A percentile compares a stretch with the other conserved stretches of the same genome.
phyloP scores from a whole-genome alignment of 306 rosid genomes.

The Corylus heterophylla region DNA sequence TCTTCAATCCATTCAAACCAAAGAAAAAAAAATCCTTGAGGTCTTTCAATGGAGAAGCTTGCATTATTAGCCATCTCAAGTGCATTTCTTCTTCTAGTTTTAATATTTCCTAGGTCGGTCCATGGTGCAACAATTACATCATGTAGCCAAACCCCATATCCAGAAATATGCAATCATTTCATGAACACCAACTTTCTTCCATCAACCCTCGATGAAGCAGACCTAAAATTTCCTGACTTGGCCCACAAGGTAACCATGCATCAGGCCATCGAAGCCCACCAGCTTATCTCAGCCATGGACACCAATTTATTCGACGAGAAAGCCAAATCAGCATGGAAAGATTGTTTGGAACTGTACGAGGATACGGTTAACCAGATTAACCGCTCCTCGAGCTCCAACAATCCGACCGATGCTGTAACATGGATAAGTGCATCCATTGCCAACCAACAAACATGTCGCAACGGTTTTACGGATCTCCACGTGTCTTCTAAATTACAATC shows the following conservation, averaged over 20 bases:
- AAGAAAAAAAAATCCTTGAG: too few species aligned
- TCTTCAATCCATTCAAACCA: too few species aligned
- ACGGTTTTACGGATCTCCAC: slow-evolving; percentile 61
- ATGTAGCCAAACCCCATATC: slow-evolving; percentile 79
- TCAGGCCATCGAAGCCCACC: slow-evolving; percentile 63
- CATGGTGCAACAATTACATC: slow-evolving; percentile 36
- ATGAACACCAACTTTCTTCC: slow-evolving; percentile 30
- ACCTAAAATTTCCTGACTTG: slow-evolving; percentile 42
- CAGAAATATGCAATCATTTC: slow-evolving; percentile 58
- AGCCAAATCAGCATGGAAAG: slow-evolving; percentile 62
- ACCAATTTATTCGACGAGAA: slow-evolving; percentile 31
- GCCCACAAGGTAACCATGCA: slow-evolving; percentile 53
- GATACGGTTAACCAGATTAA: slow-evolving; percentile 63
- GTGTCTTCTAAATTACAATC: slow-evolving; percentile 35
- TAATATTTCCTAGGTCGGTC: slow-evolving; percentile 26
- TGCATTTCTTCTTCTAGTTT: slow-evolving; percentile 25
- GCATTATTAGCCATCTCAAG: slow-evolving; percentile 23
- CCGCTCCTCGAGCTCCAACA: slow-evolving; percentile 39
- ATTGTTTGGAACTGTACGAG: slow-evolving; percentile 71
- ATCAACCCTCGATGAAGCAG: slow-evolving; percentile 30
- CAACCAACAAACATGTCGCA: slow-evolving; percentile 71
- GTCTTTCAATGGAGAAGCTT: slow-evolving; percentile 32
- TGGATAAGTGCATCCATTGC: slow-evolving; percentile 80
- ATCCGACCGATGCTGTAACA: slow-evolving; percentile 46
- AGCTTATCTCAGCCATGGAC: slow-evolving; percentile 52